Base-by-base conservation (phyloP, 345 rosid genomes). In the Noccaea bulbosa region DNA sequence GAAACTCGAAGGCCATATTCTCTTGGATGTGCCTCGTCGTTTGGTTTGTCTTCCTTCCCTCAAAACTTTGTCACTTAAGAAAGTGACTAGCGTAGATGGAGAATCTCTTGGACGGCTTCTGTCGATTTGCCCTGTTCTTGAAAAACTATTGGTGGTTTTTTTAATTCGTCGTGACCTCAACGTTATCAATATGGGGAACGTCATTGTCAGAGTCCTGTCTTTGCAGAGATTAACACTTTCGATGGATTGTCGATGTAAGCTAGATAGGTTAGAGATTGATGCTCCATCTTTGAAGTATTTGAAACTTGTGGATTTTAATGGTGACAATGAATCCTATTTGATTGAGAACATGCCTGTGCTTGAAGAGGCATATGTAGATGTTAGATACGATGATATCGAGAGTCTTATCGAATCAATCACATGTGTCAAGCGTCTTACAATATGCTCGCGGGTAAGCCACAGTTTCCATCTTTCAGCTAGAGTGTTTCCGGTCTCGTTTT, bases 31-130 rank as follows among this genome's bases (percentile, higher is more conserved):
- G 24, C 72, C 72, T 44, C 45, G 35, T 27, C 30, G 30, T 30
- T 33, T 43, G 63, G 72, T 44, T 54, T 4, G 32, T 67, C 63
- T 67, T 34, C 54, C 54, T 9, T 54, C 34, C 33, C 44, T 67
- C 0, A 44, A 54, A 44, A 44, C 9, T 32, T 44, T 67, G 53
- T 4, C 11, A 0, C 52, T 67, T 43, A 27, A 27, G 3, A 15
- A 15, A 34, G 7, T 5, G 30, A 2, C 4, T 27, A 4, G 7
- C 63, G 30, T 41, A 4, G 11, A 67, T 16, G 54, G 14, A 43
- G 14, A 33, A 27, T 27, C 61, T 52, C n/a, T 62, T 49, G 20
- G 0, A 38, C 47, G 38, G 4, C 50, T 65, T 39, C 39, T 65
- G 3, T 51, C 39, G 27, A 39, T 8, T 33, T 32, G 55, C n/a